Percentiles rank a stretch among this genome's conserved stretches.
Evolutionary conservation across 169 alveolate genomes (phyloP).

Genomic region (Theileria orientalis): DNA sequence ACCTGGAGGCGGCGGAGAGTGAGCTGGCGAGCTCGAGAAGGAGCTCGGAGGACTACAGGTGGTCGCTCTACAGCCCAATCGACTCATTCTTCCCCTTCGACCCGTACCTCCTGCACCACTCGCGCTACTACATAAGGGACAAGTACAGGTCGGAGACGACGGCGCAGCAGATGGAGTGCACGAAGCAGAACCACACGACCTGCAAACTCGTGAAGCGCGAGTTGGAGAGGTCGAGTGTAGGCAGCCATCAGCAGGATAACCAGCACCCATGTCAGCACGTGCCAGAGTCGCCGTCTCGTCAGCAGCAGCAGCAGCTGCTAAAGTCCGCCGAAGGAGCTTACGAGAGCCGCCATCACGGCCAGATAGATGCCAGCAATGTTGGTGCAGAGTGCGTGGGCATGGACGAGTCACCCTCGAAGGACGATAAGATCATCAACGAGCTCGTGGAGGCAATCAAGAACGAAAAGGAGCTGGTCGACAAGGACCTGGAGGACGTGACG

Average conservation of each 20-base stretch:
- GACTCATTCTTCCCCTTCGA: conserved; percentile 46
- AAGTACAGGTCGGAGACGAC: conserved; percentile 14
- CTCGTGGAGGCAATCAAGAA: conserved; percentile 24
- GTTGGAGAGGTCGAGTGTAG: no score
- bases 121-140: conserved; percentile 33
- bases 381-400: not conserved
- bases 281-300: no score
- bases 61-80: conserved; percentile 8
- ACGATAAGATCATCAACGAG: not conserved
- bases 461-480: conserved; percentile 4
- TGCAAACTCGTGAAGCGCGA: no score
- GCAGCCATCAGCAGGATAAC: no score
- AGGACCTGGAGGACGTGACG: not conserved
- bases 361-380: not conserved
- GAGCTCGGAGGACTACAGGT: conserved; percentile 10
- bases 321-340: no score
- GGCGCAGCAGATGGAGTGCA: no score
- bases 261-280: no score
- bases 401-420: not conserved
- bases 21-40: not conserved
- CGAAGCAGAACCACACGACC: no score
- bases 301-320: no score
- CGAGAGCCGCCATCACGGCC: no score
- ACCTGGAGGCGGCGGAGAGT: conserved; percentile 8
- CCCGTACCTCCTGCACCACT: conserved; percentile 47